Percentiles rank a stretch among this genome's conserved stretches.
Evolutionary conservation across 2,329 filamentous ascomycete species (phyloP).

Genomic region (Zasmidium angulare): DNA sequence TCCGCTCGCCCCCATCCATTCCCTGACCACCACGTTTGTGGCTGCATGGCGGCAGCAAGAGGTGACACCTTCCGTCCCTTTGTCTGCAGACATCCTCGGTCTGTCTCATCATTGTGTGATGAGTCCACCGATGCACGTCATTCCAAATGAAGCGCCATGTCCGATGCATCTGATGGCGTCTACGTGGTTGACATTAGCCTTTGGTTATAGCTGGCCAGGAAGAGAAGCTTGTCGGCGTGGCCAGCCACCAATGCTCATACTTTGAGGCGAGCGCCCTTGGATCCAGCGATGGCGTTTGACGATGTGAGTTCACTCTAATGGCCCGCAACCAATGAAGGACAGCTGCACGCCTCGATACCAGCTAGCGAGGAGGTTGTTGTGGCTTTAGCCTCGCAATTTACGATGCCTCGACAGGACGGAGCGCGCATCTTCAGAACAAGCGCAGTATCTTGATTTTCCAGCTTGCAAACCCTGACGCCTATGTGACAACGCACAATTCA

Average conservation of each 20-base stretch:
- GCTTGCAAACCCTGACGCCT: too few species aligned
- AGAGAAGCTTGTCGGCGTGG: background rate
- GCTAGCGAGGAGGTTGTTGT: background rate
- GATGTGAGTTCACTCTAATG: background rate
- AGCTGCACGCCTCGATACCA: background rate
- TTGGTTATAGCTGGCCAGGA: background rate
- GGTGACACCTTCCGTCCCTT: background rate
- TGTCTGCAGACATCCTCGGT: background rate
- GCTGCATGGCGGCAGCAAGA: background rate
- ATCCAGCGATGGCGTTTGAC: background rate
- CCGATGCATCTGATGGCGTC: background rate
- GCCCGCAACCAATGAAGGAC: background rate
- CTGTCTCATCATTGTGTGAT: background rate
- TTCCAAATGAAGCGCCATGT: slow-evolving; percentile 2
- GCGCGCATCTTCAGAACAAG: too few species aligned
- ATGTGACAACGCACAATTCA: too few species aligned
- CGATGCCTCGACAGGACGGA: too few species aligned
- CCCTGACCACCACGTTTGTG: slow-evolving; percentile 1
- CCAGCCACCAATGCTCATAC: background rate
- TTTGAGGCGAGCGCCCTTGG: background rate
- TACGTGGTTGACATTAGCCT: background rate
- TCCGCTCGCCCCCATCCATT: background rate
- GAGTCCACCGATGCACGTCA: background rate
- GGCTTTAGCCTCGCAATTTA: background rate
- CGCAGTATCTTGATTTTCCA: too few species aligned